Evolutionary conservation across 1,139 yeast species (phyloP), one percentile per base, ranked within the genome.

Genomic region (Kurtzmaniella natalensis): DNA sequence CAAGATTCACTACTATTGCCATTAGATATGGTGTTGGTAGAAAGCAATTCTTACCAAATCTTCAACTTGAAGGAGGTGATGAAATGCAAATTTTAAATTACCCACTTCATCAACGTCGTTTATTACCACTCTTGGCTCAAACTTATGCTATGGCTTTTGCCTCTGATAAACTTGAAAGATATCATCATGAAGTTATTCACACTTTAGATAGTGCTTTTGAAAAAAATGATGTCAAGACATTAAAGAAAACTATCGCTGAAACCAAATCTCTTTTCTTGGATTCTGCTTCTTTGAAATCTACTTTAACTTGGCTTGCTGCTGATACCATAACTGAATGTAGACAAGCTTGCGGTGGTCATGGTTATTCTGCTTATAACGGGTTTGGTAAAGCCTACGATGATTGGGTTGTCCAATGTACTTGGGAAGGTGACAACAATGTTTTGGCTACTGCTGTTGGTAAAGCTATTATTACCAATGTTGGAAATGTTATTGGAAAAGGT

Each of bases 351-450:
- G 63, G 63, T 44, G 63, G 63, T 33, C 61, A 55, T 44, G 63
- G 63, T 28, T 57, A 57, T 53, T 56, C 61, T 10, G 35, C 57
- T 20, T 57, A 57, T 52, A 50, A 44, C 38, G 61, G 60, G 18
- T 57, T 57, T 38, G 61, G 63, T 24, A 56, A 53, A 42, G 57
- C 59, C 14, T 57, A 49, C 51, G 51, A 53, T 39, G 63, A 57
- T 46, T 57, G 63, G 63, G 61, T 53, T 15, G 63, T 57, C 24
- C 63, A 57, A 43, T 57, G 63, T 43, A 57, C 63, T 21, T 57
- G 63, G 63, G 63, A 57, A 43, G 63, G 63, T 43, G 63, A 57
- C 53, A 57, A 57, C 51, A 55, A 54, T 22, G 60, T 57, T 27
- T 50, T 57, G 47, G 61, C 52, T 28, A 47, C 57, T 47, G 53